Evolutionary conservation across 495 filamentous ascomycete species (phyloP).

Genomic region (Penicillium nucicola): DNA sequence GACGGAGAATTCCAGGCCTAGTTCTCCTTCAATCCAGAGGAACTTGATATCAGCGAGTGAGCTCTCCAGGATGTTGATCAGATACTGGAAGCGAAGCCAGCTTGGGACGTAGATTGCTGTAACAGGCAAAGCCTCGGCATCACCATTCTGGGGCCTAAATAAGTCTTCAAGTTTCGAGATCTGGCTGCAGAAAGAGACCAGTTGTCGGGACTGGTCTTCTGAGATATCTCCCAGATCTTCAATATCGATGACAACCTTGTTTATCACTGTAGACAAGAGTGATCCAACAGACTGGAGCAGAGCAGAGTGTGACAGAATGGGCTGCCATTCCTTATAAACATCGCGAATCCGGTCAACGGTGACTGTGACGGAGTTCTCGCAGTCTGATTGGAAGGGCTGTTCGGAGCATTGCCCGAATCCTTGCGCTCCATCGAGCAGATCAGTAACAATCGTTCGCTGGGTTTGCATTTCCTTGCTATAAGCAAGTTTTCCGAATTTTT

Average conservation of each 20-base stretch:
- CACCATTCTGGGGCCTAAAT: slow-evolving; percentile 58
- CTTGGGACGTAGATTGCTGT: slow-evolving; percentile 75
- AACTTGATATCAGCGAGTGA: slow-evolving; percentile 85
- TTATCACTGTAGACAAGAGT: slow-evolving; percentile 73
- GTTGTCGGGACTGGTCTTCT: slow-evolving; percentile 77
- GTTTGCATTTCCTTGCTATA: slow-evolving; percentile 85
- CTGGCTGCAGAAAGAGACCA: slow-evolving; percentile 68
- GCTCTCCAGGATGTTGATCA: slow-evolving; percentile 86
- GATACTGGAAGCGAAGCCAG: slow-evolving; percentile 89
- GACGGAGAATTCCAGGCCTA: slow-evolving; percentile 75
- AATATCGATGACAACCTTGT: slow-evolving; percentile 78
- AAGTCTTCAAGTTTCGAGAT: slow-evolving; percentile 71
- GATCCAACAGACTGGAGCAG: slow-evolving; percentile 83
- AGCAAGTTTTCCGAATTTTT: slow-evolving; percentile 75
- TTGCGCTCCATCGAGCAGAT: slow-evolving; percentile 76
- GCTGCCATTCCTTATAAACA: slow-evolving; percentile 71
- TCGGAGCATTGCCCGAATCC: slow-evolving; percentile 61
- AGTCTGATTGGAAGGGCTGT: slow-evolving; percentile 59
- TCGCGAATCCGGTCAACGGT: slow-evolving; percentile 65
- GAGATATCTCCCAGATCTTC: slow-evolving; percentile 84
- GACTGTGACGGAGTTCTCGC: slow-evolving; percentile 66
- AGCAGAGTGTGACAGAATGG: slow-evolving; percentile 76
- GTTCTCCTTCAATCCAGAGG: slow-evolving; percentile 81
- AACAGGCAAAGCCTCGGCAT: slow-evolving; percentile 51
- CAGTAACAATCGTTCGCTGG: slow-evolving; percentile 77